phyloP scores from a whole-genome alignment of 1,284 basidiomycete genomes.

The Puccinia horiana region DNA sequence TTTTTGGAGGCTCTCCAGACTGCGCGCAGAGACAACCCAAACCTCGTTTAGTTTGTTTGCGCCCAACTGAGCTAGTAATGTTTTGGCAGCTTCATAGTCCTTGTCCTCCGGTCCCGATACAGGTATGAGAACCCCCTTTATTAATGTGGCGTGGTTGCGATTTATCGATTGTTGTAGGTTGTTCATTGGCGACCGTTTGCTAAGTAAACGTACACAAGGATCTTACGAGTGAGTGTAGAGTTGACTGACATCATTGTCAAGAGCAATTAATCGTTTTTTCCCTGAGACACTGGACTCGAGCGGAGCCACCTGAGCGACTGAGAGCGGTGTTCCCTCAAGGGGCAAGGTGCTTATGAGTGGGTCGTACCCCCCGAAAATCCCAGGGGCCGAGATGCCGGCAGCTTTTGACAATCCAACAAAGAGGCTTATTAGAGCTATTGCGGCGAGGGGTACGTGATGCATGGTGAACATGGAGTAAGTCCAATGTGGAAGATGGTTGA shows the following conservation, averaged over 20 bases:
- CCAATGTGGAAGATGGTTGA: too few relatives aligned
- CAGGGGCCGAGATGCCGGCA: too few relatives aligned
- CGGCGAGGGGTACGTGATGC: too few relatives aligned
- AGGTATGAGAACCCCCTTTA: not conserved
- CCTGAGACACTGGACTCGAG: too few relatives aligned
- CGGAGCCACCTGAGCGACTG: not conserved
- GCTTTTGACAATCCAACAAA: too few relatives aligned
- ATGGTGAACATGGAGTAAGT: too few relatives aligned
- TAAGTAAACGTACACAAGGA: not conserved
- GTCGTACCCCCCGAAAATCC: too few relatives aligned
- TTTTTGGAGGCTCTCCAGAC: not conserved
- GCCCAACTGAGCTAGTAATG: not conserved
- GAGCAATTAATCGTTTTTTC: not conserved
- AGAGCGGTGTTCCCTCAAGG: not conserved
- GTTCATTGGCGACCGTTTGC: not conserved
- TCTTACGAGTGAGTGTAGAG: not conserved
- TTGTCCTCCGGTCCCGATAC: too few relatives aligned
- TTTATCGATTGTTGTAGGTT: not conserved
- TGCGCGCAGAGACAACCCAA: not conserved
- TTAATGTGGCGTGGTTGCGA: not conserved
- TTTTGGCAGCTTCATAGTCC: not conserved
- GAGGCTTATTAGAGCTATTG: too few relatives aligned
- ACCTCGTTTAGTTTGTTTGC: not conserved
- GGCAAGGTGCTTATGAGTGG: not conserved
- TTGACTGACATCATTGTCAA: slow-evolving; percentile 4